Evolutionary conservation across 495 filamentous ascomycete genomes (phyloP), one percentile per base, ranked within the genome.

Genomic region (Trypethelium eluteriae): DNA sequence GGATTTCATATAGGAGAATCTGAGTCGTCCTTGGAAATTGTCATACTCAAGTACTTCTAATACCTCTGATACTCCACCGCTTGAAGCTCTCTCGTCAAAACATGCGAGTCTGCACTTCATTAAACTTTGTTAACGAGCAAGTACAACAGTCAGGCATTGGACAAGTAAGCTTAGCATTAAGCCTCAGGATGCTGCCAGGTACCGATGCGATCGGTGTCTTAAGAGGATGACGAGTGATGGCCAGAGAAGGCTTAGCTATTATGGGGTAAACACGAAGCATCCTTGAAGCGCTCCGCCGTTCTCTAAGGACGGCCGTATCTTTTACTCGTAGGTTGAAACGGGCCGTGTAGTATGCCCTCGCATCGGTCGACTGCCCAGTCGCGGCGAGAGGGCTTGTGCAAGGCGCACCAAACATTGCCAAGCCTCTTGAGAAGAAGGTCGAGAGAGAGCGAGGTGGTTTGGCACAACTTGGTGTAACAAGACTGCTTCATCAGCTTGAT

Each of bases 191-290:
- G n/a, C 25, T 18, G 49, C 5, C 49, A 11, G 14, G 10, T 18
- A 5, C n/a, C 7, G 49, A 53, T 18, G 12, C 5, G 49, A 11
- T 12, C 9, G 5, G n/a, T 53, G 49, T 16, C 49, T 5, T 5
- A 18, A 53, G 12, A 18, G 9, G 49, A 14, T 18, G 49, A 53
- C 49, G 49, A 53, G 25, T 53, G 10, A 53, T 5, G 16, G 14
- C 49, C 10, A 18, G 41, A 46, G 7, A 25, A 5, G 49, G 49
- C n/a, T 53, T n/a, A 36, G 53, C 34, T 32, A 59, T 59, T 36
- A 18, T 59, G 53, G 25, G 53, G 53, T 7, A 59, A 59, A 59
- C 53, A 59, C 18, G 53, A 36, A 59, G 53, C 53, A 35, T 59
- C 32, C 53, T 35, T 59, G 53, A 59, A 59, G 53, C 53, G 53